Conservation (phyloP, 139 green algal genomes). For the Chlamydomonas eustigma region DNA sequence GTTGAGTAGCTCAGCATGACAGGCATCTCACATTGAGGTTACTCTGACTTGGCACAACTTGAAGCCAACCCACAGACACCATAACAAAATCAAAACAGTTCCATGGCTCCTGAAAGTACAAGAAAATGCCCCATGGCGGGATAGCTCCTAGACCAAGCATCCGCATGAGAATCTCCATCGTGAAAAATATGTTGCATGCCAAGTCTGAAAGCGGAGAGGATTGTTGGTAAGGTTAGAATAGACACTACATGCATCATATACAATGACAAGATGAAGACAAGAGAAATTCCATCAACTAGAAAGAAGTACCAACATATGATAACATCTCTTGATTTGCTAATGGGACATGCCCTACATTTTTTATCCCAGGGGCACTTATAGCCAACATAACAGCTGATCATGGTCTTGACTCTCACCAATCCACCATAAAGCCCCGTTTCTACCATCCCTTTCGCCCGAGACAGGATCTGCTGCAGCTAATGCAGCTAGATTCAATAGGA, state of each 20-base stretch:
- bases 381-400: neutral
- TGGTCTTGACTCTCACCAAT: neutral
- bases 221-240: neutral
- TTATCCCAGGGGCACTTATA: too few species aligned
- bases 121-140: slow-evolving; percentile 20
- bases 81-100: slow-evolving; percentile 70
- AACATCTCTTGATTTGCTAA: neutral
- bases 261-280: neutral
- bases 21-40: neutral
- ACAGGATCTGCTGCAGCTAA: neutral
- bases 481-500: neutral
- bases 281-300: neutral
- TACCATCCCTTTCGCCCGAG: neutral
- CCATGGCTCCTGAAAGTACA: slow-evolving; percentile 50
- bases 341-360: neutral
- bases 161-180: slow-evolving; percentile 53
- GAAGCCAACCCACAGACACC: slow-evolving; percentile 43
- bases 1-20: too few species aligned
- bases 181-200: slow-evolving; percentile 60
- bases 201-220: slow-evolving; percentile 33
- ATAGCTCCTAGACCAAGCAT: slow-evolving; percentile 33
- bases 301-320: neutral
- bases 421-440: neutral
- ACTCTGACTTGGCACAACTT: neutral
- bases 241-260: neutral